phyloP scores from a whole-genome alignment of 2,329 filamentous ascomycete genomes.

The Colletotrichum sp. region DNA sequence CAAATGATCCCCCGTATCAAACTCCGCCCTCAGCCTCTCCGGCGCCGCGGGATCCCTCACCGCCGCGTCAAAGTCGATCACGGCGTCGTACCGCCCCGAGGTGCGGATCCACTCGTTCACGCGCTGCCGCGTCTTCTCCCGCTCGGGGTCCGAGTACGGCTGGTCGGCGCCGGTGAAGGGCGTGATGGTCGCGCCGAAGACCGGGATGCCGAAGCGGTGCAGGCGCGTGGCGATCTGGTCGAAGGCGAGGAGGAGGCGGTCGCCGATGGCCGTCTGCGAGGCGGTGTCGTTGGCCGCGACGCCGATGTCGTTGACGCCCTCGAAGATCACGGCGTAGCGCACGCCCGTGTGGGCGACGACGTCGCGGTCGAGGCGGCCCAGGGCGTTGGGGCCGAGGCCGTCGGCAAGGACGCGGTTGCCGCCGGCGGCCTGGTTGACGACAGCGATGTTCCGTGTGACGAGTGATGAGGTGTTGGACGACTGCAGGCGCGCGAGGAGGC shows the following conservation, averaged over 20 bases:
- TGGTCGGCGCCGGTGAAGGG: conserved; percentile 49
- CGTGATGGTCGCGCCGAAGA: conserved; percentile 63
- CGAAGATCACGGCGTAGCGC: conserved; percentile 62
- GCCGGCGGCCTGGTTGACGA: conserved; percentile 67
- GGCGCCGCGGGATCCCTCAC: conserved; percentile 53
- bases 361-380: conserved; percentile 64
- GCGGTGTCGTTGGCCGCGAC: conserved; percentile 44
- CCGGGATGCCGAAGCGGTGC: conserved; percentile 55
- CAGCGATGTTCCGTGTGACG: conserved; percentile 38
- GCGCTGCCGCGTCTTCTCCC: conserved; percentile 58
- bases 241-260: conserved; percentile 58
- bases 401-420: conserved; percentile 67
- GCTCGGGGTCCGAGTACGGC: conserved; percentile 53
- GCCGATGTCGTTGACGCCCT: conserved; percentile 71
- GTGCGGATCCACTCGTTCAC: conserved; percentile 65
- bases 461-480: conserved; percentile 21
- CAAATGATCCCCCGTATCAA: conserved; percentile 64
- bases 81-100: conserved; percentile 60
- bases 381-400: conserved; percentile 62
- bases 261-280: conserved; percentile 50
- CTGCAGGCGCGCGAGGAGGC: conserved; percentile 50
- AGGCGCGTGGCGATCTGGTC: conserved; percentile 59
- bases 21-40: conserved; percentile 45
- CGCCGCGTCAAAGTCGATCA: conserved; percentile 66
- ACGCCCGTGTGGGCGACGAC: conserved; percentile 61